These are phyloP conservation scores for Fusarium palustre DNA, from an alignment of 2,329 filamentous ascomycete species.

Conservation along the genomic window DNA sequence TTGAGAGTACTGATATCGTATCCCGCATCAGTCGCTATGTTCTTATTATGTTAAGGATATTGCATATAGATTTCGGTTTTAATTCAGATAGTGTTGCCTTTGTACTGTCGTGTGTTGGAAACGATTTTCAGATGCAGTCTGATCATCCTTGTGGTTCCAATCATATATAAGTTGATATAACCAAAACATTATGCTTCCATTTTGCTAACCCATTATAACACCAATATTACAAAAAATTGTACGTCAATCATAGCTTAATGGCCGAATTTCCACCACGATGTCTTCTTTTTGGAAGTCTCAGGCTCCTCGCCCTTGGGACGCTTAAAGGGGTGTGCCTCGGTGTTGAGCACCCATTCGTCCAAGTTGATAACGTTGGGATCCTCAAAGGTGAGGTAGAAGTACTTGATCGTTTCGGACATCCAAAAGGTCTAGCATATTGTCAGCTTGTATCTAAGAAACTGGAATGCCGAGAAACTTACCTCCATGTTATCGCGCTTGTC, in stretches of 20 bases:
- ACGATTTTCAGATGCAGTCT: background rate
- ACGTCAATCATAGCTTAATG: conserved; percentile 8
- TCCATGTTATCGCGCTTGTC: conserved; percentile 72
- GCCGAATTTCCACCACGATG: conserved; percentile 31
- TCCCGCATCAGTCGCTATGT: background rate
- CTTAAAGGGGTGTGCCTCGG: conserved; percentile 65
- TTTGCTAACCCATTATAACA: conserved; percentile 15
- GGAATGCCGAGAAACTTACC: conserved; percentile 47
- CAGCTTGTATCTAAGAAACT: conserved; percentile 13
- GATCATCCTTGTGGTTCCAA: background rate
- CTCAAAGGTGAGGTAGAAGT: conserved; percentile 79
- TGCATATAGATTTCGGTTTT: background rate
- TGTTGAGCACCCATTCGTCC: conserved; percentile 76
- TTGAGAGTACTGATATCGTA: background rate
- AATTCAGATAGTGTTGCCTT: background rate
- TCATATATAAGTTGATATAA: conserved; percentile 3
- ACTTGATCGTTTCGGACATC: conserved; percentile 82
- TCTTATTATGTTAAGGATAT: background rate
- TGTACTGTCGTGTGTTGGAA: background rate
- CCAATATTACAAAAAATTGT: background rate
- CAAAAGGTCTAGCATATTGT: conserved; percentile 67
- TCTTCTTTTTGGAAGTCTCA: conserved; percentile 24
- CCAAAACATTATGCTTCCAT: conserved; percentile 9
- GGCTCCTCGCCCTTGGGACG: conserved; percentile 45
- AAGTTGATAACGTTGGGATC: conserved; percentile 72